A percentile compares a stretch with the other conserved stretches of the same genome.
These are phyloP conservation scores for Pythium periplocum DNA, from an alignment of 352 stramenopile species.

Conservation along the genomic window DNA sequence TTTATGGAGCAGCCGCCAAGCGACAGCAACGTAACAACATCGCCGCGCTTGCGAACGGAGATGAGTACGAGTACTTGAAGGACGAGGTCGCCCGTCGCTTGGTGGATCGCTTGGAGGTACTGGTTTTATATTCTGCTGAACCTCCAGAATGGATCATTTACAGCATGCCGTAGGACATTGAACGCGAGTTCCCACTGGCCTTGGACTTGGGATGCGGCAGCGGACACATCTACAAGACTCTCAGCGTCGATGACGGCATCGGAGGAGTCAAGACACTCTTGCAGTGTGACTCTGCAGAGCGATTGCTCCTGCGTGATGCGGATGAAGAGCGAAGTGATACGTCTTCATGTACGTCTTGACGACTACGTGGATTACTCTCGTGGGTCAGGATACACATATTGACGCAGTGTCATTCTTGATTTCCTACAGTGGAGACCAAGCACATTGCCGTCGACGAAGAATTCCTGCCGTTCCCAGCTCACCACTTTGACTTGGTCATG, in stretches of 20 bases:
- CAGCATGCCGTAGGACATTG: conserved; percentile 49
- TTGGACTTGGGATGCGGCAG: conserved; percentile 77
- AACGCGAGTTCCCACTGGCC: conserved; percentile 73
- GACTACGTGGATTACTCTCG: too few relatives aligned
- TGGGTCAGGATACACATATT: too few relatives aligned
- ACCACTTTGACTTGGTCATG: conserved; percentile 96
- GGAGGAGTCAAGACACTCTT: conserved; percentile 73
- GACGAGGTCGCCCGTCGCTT: conserved; percentile 80
- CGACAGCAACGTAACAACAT: conserved; percentile 80
- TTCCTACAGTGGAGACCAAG: conserved; percentile 51
- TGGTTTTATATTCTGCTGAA: neutral
- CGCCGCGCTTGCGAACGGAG: conserved; percentile 40
- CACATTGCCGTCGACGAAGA: conserved; percentile 89
- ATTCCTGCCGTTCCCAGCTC: conserved; percentile 91
- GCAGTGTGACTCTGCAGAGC: conserved; percentile 75
- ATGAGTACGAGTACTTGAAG: conserved; percentile 85
- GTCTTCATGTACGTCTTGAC: conserved; percentile 7
- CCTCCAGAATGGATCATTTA: neutral
- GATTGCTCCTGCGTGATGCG: conserved; percentile 64
- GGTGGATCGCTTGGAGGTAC: conserved; percentile 73
- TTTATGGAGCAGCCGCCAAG: conserved; percentile 50
- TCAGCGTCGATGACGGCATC: conserved; percentile 63
- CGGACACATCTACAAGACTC: conserved; percentile 80
- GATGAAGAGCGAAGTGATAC: conserved; percentile 22
- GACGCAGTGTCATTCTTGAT: neutral